Evolutionary conservation across 306 rosid genomes (phyloP).

Genomic region (Dalbergia cochinchinensis): DNA sequence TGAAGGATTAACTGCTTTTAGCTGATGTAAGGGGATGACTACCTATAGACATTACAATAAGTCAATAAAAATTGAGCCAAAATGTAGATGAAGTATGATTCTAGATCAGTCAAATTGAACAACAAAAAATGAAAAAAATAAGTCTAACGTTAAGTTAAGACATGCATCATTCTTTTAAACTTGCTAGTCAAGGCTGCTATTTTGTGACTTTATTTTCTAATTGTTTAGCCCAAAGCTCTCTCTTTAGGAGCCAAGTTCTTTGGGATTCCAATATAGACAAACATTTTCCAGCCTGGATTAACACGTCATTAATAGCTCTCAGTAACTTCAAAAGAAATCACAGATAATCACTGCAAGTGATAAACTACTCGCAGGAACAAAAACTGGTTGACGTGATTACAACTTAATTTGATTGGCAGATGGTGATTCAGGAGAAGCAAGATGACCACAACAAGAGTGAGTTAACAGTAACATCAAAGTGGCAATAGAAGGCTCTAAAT

Average conservation of each 20-base stretch:
- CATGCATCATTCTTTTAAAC: background rate
- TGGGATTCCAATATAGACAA: background rate
- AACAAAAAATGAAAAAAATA: background rate
- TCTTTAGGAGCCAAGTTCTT: background rate
- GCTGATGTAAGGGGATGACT: constrained; percentile 81
- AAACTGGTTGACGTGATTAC: constrained; percentile 13
- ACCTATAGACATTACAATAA: constrained; percentile 57
- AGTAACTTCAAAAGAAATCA: background rate
- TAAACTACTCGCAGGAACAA: background rate
- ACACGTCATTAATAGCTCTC: background rate
- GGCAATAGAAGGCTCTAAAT: background rate
- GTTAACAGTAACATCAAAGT: background rate
- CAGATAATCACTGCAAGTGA: background rate
- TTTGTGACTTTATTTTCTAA: background rate
- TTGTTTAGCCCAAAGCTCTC: background rate
- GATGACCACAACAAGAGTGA: background rate
- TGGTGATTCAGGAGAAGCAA: background rate
- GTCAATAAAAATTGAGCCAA: constrained; percentile 29
- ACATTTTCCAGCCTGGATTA: background rate
- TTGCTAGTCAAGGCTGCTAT: no score
- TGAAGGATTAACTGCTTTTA: constrained; percentile 86
- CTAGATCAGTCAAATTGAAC: constrained; percentile 3
- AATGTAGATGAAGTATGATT: constrained; percentile 16
- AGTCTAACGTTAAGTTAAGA: constrained; percentile 5
- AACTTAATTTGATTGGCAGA: constrained; percentile 6